A percentile compares a stretch with the other conserved stretches of the same genome.
Evolutionary conservation across 2,329 filamentous ascomycete species (phyloP).

Genomic region (Colletotrichum sp.): DNA sequence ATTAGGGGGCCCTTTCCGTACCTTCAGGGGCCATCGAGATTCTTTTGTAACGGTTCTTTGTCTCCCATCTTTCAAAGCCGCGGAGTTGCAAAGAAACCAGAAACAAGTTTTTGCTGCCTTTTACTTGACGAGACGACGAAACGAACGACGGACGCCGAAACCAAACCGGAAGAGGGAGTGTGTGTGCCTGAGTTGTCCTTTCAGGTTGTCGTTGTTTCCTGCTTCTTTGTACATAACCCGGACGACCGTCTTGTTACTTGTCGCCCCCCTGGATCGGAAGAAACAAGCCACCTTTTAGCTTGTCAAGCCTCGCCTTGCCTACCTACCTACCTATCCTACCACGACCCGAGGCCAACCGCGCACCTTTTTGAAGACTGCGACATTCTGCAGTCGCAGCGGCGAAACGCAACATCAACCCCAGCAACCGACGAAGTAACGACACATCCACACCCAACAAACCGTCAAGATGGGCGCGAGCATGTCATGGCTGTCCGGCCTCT

Average conservation of each 20-base stretch:
- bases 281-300: conserved; percentile 22
- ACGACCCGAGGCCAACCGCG: conserved; percentile 18
- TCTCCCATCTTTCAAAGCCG: neutral
- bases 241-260: neutral
- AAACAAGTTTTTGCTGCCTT: neutral
- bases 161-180: neutral
- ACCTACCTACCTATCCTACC: neutral
- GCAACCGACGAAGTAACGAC: neutral
- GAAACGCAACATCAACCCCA: neutral
- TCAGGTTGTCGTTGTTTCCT: neutral
- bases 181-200: neutral
- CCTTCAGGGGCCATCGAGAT: conserved; percentile 12
- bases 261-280: neutral
- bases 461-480: conserved; percentile 67
- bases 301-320: conserved; percentile 3
- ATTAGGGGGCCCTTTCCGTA: conserved; percentile 14
- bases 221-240: neutral
- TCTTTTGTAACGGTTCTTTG: conserved; percentile 19
- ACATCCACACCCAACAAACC: neutral
- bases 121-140: neutral
- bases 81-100: neutral
- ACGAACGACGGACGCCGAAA: neutral
- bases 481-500: conserved; percentile 73
- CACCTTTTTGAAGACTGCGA: neutral
- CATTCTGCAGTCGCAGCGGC: neutral